Conservation (phyloP, 2,329 filamentous ascomycete genomes). For the Aspergillus quadrilineatus region DNA sequence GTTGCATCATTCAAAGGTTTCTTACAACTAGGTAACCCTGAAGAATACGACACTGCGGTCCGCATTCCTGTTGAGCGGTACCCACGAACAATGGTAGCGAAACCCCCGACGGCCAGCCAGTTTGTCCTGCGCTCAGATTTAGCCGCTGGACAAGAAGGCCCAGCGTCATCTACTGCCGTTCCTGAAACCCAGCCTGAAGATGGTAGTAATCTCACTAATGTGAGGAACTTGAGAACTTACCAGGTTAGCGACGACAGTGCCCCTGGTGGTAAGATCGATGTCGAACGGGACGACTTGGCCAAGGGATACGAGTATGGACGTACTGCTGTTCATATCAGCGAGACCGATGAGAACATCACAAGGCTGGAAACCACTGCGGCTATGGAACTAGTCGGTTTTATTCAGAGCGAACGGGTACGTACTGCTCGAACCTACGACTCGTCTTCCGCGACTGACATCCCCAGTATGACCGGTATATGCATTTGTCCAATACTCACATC, state of each 20-base stretch:
- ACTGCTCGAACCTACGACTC: background rate
- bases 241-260: conserved; percentile 72
- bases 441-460: conserved; percentile 7
- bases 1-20: conserved; percentile 76
- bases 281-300: conserved; percentile 79
- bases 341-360: conserved; percentile 84
- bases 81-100: conserved; percentile 77
- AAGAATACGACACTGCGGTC: conserved; percentile 71
- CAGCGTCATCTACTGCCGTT: conserved; percentile 54
- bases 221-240: conserved; percentile 78
- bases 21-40: conserved; percentile 74
- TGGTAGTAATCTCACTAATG: conserved; percentile 57
- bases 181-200: conserved; percentile 31
- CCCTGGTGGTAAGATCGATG: conserved; percentile 75
- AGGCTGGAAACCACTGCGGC: conserved; percentile 73
- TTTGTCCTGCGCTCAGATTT: conserved; percentile 61
- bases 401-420: conserved; percentile 67
- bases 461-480: conserved; percentile 79
- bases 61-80: conserved; percentile 87
- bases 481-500: conserved; percentile 76
- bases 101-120: conserved; percentile 71
- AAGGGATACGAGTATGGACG: conserved; percentile 93
- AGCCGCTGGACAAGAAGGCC: conserved; percentile 48
- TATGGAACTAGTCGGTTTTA: conserved; percentile 84
- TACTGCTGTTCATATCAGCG: conserved; percentile 84